phyloP scores from a whole-genome alignment of 352 stramenopile species.

The Phytophthora pisi region DNA sequence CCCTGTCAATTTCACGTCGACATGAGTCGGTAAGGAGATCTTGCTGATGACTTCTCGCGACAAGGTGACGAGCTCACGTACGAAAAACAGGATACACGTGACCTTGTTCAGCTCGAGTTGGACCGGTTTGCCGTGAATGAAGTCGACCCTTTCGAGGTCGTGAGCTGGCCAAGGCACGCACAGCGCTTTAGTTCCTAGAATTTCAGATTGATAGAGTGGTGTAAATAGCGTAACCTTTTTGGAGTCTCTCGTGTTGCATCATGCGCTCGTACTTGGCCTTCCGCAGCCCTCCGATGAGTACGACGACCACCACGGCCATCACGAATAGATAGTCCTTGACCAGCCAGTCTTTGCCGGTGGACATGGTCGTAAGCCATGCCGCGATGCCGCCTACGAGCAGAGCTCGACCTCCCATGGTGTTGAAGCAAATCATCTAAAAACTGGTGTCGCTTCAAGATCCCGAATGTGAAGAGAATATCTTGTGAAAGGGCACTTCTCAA shows the following conservation, averaged over 20 bases:
- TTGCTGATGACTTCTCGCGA: background rate
- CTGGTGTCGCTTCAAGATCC: conserved; percentile 18
- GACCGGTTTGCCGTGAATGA: conserved; percentile 55
- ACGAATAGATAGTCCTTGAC: conserved; percentile 73
- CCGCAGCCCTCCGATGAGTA: conserved; percentile 59
- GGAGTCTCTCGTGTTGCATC: conserved; percentile 32
- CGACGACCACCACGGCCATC: conserved; percentile 50
- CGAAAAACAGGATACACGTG: conserved; percentile 81
- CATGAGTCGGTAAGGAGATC: background rate
- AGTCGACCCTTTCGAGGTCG: conserved; percentile 56
- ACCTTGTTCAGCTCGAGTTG: conserved; percentile 65
- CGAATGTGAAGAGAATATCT: conserved; percentile 8
- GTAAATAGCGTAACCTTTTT: conserved; percentile 10
- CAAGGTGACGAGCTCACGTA: conserved; percentile 23
- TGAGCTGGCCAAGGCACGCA: conserved; percentile 25
- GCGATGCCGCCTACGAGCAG: conserved; percentile 49
- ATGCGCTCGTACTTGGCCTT: conserved; percentile 63
- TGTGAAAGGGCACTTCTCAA: conserved; percentile 9
- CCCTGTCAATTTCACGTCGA: conserved; percentile 34
- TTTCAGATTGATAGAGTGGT: background rate
- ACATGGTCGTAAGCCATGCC: conserved; percentile 61
- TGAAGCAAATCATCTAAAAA: conserved; percentile 22
- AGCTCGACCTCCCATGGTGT: conserved; percentile 41
- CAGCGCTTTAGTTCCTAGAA: background rate
- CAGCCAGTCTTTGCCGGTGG: conserved; percentile 46